Conservation (phyloP, 2,329 filamentous ascomycete species). For the Paracoccidioides brasiliensis region DNA sequence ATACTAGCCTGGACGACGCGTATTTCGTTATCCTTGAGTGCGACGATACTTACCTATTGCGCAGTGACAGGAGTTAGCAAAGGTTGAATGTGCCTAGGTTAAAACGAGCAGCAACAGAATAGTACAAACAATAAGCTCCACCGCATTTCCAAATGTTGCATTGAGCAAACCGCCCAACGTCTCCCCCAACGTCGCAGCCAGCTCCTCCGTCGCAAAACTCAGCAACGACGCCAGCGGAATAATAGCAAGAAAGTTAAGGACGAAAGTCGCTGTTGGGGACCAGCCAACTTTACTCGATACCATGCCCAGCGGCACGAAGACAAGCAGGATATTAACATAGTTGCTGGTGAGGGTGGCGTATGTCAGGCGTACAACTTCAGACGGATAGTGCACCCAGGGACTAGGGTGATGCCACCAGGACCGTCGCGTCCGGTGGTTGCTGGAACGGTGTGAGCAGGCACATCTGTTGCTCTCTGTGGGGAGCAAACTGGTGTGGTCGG, state of each 20-base stretch:
- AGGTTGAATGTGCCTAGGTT: neutral
- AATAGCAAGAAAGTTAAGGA: slow-evolving; percentile 52
- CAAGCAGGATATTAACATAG: slow-evolving; percentile 47
- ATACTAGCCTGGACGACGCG: slow-evolving; percentile 96
- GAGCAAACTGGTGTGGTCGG: slow-evolving; percentile 8
- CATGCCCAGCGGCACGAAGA: slow-evolving; percentile 54
- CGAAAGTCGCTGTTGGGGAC: slow-evolving; percentile 46
- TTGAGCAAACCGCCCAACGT: slow-evolving; percentile 51
- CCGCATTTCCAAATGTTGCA: slow-evolving; percentile 54
- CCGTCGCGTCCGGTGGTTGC: neutral
- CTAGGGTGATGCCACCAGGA: slow-evolving; percentile 21
- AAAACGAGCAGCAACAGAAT: slow-evolving; percentile 23
- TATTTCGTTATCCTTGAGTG: slow-evolving; percentile 71
- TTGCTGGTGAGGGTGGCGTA: slow-evolving; percentile 35
- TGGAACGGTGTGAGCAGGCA: slow-evolving; percentile 4
- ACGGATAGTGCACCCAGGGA: slow-evolving; percentile 29
- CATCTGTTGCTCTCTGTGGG: slow-evolving; percentile 2
- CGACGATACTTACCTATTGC: slow-evolving; percentile 74
- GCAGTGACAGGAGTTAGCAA: neutral
- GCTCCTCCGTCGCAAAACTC: slow-evolving; percentile 52
- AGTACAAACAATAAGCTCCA: slow-evolving; percentile 53
- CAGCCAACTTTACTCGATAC: slow-evolving; percentile 46
- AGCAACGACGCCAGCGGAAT: slow-evolving; percentile 48
- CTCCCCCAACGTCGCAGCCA: slow-evolving; percentile 47
- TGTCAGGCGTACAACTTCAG: slow-evolving; percentile 26